Evolutionary conservation across 2,329 filamentous ascomycete genomes (phyloP), one percentile per base, ranked within the genome.

Genomic region (Phaeoacremonium minimum): DNA sequence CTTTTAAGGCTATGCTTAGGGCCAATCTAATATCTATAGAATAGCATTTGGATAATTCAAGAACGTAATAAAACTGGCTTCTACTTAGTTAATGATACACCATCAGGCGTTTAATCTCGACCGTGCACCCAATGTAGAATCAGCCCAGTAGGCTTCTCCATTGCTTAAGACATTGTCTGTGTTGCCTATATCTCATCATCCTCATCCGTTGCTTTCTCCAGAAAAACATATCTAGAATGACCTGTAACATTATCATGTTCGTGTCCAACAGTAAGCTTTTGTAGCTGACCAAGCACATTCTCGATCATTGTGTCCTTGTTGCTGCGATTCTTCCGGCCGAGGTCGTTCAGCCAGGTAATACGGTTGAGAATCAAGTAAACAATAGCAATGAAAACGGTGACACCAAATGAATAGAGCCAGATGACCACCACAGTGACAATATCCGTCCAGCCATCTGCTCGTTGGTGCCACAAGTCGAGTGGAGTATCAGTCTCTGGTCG

Each of bases 391-490:
- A 83, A 69, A 51, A 83, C 75, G 42, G 73, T 75, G 41, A 83
- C 76, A 56, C 75, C 77, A 43, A 83, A 77, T n/a, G 75, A 80
- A 67, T 79, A 83, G 31, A 65, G 66, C 77, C 79, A 83, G 52
- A 83, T 64, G 44, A 81, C 64, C 38, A 85, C 76, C 18, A 81
- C 74, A 35, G 79, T 83, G 52, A 82, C 75, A 46, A 72, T 64
- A 41, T 65, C 61, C 9, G 67, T 70, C 51, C 56, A 58, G 19
- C 67, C 67, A 40, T 69, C 53, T 18, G 35, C 17, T 53, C 56
- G 39, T 60, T 56, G 40, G 58, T 50, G 6, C 18, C 37, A 49
- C 59, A 66, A 15, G 52, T 35, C 36, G 57, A 59, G 1, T 36
- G 46, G 30, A 54, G 63, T 46, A 49, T 26, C 22, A 9, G 9